phyloP scores from a whole-genome alignment of 371 early-diverging fungal genomes.

The Mucor irregularis region DNA sequence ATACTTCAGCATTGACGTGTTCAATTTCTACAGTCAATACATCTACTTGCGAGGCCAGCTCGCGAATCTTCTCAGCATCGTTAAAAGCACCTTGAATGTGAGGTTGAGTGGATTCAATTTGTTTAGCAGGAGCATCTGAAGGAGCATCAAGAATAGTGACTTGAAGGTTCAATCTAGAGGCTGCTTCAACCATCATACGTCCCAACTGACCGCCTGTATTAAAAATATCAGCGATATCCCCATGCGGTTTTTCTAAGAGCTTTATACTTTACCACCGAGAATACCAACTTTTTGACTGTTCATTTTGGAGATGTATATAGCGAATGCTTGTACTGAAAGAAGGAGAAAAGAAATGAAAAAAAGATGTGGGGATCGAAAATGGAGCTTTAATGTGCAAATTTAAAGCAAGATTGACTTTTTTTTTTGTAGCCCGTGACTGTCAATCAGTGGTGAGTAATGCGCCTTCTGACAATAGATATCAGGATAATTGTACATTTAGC shows the following conservation, averaged over 20 bases:
- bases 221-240: not conserved
- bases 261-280: slow-evolving; percentile 54
- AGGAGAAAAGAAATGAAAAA: not conserved
- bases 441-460: slow-evolving; percentile 3
- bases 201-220: slow-evolving; percentile 88
- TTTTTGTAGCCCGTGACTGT: slow-evolving; percentile 2
- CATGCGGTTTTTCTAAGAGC: not conserved
- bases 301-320: slow-evolving; percentile 36
- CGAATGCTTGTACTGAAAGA: not conserved
- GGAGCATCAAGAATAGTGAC: slow-evolving; percentile 84
- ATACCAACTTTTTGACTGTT: slow-evolving; percentile 65
- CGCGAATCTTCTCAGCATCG: slow-evolving; percentile 70
- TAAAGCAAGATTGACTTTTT: slow-evolving; percentile 1
- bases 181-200: slow-evolving; percentile 95
- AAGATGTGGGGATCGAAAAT: not conserved
- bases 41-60: slow-evolving; percentile 74
- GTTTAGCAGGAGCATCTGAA: slow-evolving; percentile 80
- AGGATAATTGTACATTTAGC: too few relatives aligned
- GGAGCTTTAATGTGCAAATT: not conserved
- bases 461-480: too few relatives aligned
- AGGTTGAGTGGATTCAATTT: slow-evolving; percentile 67
- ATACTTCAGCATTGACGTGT: slow-evolving; percentile 85
- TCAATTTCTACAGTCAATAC: slow-evolving; percentile 96
- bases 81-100: slow-evolving; percentile 86
- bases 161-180: slow-evolving; percentile 82